Percentiles rank a stretch among this genome's conserved stretches.
These are phyloP conservation scores for Drechslerella dactyloides DNA, from an alignment of 2,329 filamentous ascomycete species.

Conservation along the genomic window DNA sequence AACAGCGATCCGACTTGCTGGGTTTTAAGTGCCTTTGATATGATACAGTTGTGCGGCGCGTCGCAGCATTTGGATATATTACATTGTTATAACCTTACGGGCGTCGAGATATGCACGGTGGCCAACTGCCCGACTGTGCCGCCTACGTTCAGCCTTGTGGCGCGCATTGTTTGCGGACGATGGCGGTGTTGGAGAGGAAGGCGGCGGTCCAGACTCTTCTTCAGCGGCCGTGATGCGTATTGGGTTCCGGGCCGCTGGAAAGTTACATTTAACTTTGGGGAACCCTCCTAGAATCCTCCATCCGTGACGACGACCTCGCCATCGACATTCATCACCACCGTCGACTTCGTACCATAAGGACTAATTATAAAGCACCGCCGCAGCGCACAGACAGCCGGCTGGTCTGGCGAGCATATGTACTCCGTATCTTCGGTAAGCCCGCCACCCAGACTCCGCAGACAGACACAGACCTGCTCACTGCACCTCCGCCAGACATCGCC, in stretches of 20 bases:
- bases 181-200: no score
- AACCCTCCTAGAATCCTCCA: background rate
- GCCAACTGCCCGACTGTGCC: no score
- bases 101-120: background rate
- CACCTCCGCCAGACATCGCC: background rate
- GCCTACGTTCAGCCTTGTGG: no score
- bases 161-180: no score
- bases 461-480: background rate
- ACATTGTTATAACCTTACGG: no score
- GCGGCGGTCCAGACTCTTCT: no score
- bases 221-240: background rate
- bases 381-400: background rate
- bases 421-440: background rate
- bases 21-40: background rate
- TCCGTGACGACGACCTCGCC: no score
- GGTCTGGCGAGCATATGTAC: background rate
- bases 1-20: no score
- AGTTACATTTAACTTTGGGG: no score
- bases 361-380: background rate
- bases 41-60: background rate
- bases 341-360: background rate
- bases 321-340: no score
- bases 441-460: background rate
- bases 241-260: no score
- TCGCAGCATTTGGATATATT: no score